These are phyloP conservation scores for Rhizoctonia solani DNA, from an alignment of 1,284 basidiomycete species.

Conservation along the genomic window DNA sequence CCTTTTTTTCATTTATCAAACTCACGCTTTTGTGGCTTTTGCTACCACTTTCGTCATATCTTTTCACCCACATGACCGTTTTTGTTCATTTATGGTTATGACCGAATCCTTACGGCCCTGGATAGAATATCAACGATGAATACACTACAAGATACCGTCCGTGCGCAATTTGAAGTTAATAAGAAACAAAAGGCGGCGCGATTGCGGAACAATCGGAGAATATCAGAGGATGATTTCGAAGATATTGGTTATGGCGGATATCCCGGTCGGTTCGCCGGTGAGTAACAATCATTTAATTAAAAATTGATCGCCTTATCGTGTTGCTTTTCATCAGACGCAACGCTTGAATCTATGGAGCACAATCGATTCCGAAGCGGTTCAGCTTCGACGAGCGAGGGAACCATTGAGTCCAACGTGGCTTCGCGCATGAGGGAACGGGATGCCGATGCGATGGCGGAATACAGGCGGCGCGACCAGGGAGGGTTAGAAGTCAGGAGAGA, in stretches of 20 bases:
- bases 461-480: slow-evolving; percentile 53
- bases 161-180: slow-evolving; percentile 72
- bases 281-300: neutral
- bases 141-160: slow-evolving; percentile 74
- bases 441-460: slow-evolving; percentile 82
- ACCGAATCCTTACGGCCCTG: slow-evolving; percentile 2
- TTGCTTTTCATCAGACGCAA: slow-evolving; percentile 3
- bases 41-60: neutral
- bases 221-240: slow-evolving; percentile 38
- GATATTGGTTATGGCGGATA: slow-evolving; percentile 14
- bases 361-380: slow-evolving; percentile 29
- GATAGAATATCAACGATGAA: slow-evolving; percentile 67
- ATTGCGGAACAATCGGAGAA: slow-evolving; percentile 43
- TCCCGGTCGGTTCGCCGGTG: slow-evolving; percentile 7
- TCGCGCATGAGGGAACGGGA: slow-evolving; percentile 77
- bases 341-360: slow-evolving; percentile 7
- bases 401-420: slow-evolving; percentile 65
- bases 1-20: slow-evolving; percentile 28
- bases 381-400: slow-evolving; percentile 33
- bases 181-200: slow-evolving; percentile 48
- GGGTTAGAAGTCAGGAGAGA: neutral
- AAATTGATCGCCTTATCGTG: neutral
- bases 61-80: neutral
- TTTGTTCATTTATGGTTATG: neutral
- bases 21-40: neutral